phyloP scores from a whole-genome alignment of 192 early-diverging fungal genomes.

The Linnemannia exigua region DNA sequence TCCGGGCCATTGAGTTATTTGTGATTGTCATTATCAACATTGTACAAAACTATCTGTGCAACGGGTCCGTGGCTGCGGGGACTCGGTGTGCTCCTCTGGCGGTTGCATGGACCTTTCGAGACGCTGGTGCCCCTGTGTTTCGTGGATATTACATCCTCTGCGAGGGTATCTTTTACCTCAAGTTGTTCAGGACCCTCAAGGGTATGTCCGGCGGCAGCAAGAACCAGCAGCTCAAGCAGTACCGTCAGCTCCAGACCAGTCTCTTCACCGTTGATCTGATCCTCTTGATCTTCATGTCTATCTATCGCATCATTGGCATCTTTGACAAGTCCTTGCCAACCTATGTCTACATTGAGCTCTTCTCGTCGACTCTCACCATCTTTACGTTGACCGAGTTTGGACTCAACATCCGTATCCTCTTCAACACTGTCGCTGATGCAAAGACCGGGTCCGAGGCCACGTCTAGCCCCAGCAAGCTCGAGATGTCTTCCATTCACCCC shows the following conservation, averaged over 20 bases:
- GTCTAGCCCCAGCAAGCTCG: constrained; percentile 23
- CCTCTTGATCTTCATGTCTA: constrained; percentile 52
- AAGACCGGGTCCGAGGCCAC: constrained; percentile 9
- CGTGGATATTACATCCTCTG: constrained; percentile 54
- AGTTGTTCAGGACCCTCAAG: constrained; percentile 47
- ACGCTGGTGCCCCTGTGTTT: constrained; percentile 50
- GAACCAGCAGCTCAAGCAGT: constrained; percentile 39
- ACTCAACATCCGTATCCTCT: constrained; percentile 50
- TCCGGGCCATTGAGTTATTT: constrained; percentile 44
- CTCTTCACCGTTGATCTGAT: constrained; percentile 50
- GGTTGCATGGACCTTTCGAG: constrained; percentile 44
- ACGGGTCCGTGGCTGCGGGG: constrained; percentile 42
- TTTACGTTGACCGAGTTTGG: constrained; percentile 58
- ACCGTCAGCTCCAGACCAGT: constrained; percentile 48
- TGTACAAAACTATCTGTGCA: constrained; percentile 38
- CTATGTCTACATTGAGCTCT: constrained; percentile 52
- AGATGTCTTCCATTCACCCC: constrained; percentile 32
- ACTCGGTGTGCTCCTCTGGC: constrained; percentile 26
- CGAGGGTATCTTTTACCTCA: constrained; percentile 53
- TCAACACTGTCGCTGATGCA: constrained; percentile 31
- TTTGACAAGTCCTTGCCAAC: constrained; percentile 42
- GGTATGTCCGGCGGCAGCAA: constrained; percentile 33
- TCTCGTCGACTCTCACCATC: constrained; percentile 53
- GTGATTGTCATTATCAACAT: constrained; percentile 45
- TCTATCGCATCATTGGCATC: constrained; percentile 48